Percentiles rank a stretch among this genome's conserved stretches.
phyloP scores from a whole-genome alignment of 805 yeast species.

The Metschnikowia amazonensis region DNA sequence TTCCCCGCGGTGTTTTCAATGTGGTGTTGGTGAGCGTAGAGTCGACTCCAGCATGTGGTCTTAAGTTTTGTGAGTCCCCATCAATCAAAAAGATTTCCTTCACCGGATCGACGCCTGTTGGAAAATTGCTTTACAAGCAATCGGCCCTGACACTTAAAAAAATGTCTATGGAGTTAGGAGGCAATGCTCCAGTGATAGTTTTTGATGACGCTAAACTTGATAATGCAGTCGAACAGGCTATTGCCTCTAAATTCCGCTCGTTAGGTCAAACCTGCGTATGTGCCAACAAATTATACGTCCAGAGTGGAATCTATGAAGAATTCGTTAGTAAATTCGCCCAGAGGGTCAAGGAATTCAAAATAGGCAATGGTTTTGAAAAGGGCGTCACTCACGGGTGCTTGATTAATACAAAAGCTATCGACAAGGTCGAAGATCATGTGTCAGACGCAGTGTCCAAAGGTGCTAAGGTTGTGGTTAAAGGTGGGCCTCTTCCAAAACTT shows the following conservation, averaged over 20 bases:
- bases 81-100: constrained; percentile 64
- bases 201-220: constrained; percentile 71
- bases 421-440: constrained; percentile 52
- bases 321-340: constrained; percentile 49
- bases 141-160: constrained; percentile 63
- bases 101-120: constrained; percentile 76
- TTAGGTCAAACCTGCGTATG: constrained; percentile 83
- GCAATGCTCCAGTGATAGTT: constrained; percentile 75
- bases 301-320: constrained; percentile 59
- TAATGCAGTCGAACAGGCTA: constrained; percentile 61
- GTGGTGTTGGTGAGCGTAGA: constrained; percentile 45
- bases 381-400: constrained; percentile 55
- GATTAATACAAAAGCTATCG: constrained; percentile 48
- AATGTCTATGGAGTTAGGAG: constrained; percentile 71
- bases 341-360: constrained; percentile 38
- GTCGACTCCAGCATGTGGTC: constrained; percentile 51
- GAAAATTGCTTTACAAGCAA: constrained; percentile 62
- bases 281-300: constrained; percentile 69
- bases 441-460: constrained; percentile 54
- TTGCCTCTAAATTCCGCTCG: constrained; percentile 67
- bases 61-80: constrained; percentile 49
- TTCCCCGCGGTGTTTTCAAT: constrained; percentile 56
- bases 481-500: constrained; percentile 48
- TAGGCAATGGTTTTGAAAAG: constrained; percentile 55
- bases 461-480: constrained; percentile 47